phyloP scores from a whole-genome alignment of 495 filamentous ascomycete species.

The Talaromyces proteolyticus region DNA sequence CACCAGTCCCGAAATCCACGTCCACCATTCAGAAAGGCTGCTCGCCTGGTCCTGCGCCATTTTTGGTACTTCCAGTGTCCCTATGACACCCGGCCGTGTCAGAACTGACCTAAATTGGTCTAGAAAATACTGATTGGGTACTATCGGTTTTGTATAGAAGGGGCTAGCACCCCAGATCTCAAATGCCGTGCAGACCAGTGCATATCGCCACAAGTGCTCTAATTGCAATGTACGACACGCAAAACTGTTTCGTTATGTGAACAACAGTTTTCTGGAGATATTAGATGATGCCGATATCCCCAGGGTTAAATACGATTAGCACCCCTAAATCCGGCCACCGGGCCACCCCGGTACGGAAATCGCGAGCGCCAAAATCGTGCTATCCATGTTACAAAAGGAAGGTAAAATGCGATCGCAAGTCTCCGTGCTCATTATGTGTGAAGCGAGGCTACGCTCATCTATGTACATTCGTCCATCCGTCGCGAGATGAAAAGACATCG shows the following conservation, averaged over 20 bases:
- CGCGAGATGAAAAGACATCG: conserved; percentile 45
- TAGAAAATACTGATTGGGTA: too few species aligned
- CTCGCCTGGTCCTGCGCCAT: too few species aligned
- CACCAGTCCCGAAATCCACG: not conserved
- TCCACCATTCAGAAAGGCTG: not conserved
- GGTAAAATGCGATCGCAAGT: conserved; percentile 69
- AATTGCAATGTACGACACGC: too few species aligned
- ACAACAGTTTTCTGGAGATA: too few species aligned
- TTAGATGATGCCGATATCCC: not conserved
- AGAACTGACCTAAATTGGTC: not conserved
- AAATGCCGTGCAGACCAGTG: too few species aligned
- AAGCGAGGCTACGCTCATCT: conserved; percentile 67
- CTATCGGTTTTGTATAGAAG: too few species aligned
- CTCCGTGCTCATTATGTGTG: conserved; percentile 67
- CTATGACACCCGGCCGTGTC: too few species aligned
- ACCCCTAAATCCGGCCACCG: too few species aligned
- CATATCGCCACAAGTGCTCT: too few species aligned
- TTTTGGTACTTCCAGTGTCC: too few species aligned
- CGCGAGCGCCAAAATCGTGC: conserved; percentile 51
- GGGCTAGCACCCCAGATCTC: too few species aligned
- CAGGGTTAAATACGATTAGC: not conserved
- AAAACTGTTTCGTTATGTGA: too few species aligned
- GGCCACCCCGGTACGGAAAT: conserved; percentile 3
- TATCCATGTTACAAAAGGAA: conserved; percentile 71
- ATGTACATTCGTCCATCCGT: conserved; percentile 67